Conservation (phyloP, 106 monocot species). For the Apostasia ramifera region DNA sequence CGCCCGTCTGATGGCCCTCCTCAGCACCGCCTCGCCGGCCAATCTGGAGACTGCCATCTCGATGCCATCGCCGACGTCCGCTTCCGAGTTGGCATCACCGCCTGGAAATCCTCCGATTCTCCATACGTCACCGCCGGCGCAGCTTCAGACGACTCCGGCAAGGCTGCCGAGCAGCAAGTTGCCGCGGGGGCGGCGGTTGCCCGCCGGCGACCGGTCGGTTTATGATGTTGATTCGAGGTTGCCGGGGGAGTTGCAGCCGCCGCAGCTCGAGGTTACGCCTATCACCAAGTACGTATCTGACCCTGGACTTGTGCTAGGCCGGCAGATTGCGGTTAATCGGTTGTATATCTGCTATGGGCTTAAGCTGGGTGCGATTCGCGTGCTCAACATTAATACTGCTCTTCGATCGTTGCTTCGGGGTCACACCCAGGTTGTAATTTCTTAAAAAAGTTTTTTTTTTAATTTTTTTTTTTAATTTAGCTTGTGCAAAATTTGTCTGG, state of each 20-base stretch:
- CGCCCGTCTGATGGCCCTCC: constrained; percentile 76
- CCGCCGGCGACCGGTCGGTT: constrained; percentile 44
- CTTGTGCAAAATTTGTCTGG: no score
- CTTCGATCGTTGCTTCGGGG: constrained; percentile 77
- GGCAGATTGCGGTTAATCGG: constrained; percentile 96
- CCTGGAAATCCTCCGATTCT: constrained; percentile 26
- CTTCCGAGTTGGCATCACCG: constrained; percentile 14
- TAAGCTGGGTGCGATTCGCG: constrained; percentile 70
- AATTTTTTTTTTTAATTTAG: no score
- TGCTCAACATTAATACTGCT: constrained; percentile 92
- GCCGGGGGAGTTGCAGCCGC: constrained; percentile 56
- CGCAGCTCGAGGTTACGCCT: constrained; percentile 96
- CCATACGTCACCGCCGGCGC: constrained; percentile 38
- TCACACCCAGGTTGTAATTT: constrained; percentile 64
- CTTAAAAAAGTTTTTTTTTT: neutral
- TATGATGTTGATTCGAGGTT: constrained; percentile 79
- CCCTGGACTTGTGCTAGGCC: constrained; percentile 83
- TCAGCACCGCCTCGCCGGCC: constrained; percentile 31
- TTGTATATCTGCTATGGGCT: constrained; percentile 91
- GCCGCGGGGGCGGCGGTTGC: constrained; percentile 63
- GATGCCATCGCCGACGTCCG: constrained; percentile 41
- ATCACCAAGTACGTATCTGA: constrained; percentile 95
- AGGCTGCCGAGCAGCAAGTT: constrained; percentile 63
- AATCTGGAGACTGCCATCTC: constrained; percentile 63
- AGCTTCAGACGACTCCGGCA: constrained; percentile 32